Percentiles rank a stretch among this genome's conserved stretches.
phyloP scores from a whole-genome alignment of 2,329 filamentous ascomycete genomes.

The Aspergillus felis region DNA sequence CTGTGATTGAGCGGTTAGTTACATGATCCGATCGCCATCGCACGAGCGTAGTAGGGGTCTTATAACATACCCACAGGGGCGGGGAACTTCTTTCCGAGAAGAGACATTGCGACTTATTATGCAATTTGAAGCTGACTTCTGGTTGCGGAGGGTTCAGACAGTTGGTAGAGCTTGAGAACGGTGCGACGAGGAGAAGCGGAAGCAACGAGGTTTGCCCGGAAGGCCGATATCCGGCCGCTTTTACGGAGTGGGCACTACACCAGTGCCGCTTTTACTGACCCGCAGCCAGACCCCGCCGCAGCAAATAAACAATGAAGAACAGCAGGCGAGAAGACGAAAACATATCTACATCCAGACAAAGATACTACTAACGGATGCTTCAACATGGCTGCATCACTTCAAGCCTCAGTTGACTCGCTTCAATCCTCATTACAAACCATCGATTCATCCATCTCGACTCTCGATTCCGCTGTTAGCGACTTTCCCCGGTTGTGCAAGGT shows the following conservation, averaged over 20 bases:
- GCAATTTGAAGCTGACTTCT: conserved; percentile 25
- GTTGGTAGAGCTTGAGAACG: conserved; percentile 27
- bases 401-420: conserved; percentile 58
- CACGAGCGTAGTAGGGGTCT: not conserved
- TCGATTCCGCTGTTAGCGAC: conserved; percentile 60
- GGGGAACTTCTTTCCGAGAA: conserved; percentile 81
- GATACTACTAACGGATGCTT: not conserved
- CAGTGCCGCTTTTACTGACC: conserved; percentile 29
- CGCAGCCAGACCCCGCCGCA: conserved; percentile 15
- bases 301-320: conserved; percentile 20
- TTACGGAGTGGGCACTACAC: conserved; percentile 8
- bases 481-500: conserved; percentile 61
- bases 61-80: conserved; percentile 66
- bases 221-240: conserved; percentile 24
- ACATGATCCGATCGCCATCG: conserved; percentile 17
- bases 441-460: conserved; percentile 59
- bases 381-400: conserved; percentile 47
- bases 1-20: conserved; percentile 49
- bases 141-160: conserved; percentile 17
- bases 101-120: conserved; percentile 62
- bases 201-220: conserved; percentile 39
- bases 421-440: conserved; percentile 59
- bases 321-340: conserved; percentile 3
- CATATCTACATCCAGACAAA: not conserved
- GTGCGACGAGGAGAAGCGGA: conserved; percentile 29